Conservation (phyloP, 805 yeast species). For the Nakazawaea pomicola region DNA sequence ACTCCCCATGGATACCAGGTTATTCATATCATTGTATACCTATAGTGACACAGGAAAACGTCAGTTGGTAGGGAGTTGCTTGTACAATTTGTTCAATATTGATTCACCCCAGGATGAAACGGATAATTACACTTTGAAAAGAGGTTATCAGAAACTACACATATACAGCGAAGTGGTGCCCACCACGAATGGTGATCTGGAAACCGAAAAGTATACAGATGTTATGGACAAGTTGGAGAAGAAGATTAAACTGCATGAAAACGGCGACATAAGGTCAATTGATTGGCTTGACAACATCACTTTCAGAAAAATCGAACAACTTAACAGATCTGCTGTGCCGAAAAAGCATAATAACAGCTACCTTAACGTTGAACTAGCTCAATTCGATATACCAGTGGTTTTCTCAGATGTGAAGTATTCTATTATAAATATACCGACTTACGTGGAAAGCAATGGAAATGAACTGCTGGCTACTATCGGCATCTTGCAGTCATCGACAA, state of each 20-base stretch:
- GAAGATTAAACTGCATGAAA: conserved; percentile 56
- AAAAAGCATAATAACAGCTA: not conserved
- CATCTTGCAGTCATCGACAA: conserved; percentile 14
- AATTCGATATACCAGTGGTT: conserved; percentile 69
- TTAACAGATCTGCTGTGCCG: conserved; percentile 22
- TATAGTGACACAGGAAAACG: conserved; percentile 47
- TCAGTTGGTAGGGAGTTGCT: conserved; percentile 55
- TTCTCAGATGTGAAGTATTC: conserved; percentile 53
- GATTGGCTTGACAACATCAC: conserved; percentile 76
- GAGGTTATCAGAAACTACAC: conserved; percentile 62
- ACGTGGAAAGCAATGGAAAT: conserved; percentile 10
- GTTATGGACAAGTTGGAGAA: conserved; percentile 47
- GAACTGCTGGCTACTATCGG: conserved; percentile 6
- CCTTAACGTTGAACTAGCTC: conserved; percentile 45
- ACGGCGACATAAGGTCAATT: conserved; percentile 54
- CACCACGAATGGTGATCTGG: conserved; percentile 19
- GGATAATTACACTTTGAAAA: conserved; percentile 58
- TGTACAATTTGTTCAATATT: conserved; percentile 54
- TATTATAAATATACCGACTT: conserved; percentile 21
- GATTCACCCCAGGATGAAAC: too few species aligned
- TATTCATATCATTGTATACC: conserved; percentile 66
- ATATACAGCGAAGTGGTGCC: conserved; percentile 34
- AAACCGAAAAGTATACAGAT: conserved; percentile 21
- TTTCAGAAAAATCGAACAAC: conserved; percentile 46
- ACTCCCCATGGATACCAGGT: conserved; percentile 55